Evolutionary conservation across 257 asterid species (phyloP).

Genomic region (Nemophila menziesii): DNA sequence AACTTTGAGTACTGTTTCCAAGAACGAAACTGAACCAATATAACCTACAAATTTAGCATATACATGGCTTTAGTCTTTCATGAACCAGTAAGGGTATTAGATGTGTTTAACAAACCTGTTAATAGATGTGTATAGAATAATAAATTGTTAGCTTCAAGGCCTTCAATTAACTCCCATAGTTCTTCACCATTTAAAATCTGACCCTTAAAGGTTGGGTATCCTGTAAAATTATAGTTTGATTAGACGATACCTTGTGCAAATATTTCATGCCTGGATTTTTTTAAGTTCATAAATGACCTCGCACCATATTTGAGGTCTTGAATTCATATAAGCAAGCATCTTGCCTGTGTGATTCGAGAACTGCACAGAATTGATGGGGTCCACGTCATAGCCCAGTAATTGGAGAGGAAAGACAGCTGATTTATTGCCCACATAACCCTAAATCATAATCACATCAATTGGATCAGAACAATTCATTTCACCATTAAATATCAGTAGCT

Average conservation of each 20-base stretch:
- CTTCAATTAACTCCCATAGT: constrained; percentile 84
- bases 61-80: no score
- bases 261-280: constrained; percentile 18
- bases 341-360: constrained; percentile 99
- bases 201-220: constrained; percentile 95
- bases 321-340: constrained; percentile 38
- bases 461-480: no score
- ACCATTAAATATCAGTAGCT: no score
- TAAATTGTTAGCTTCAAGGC: constrained; percentile 80
- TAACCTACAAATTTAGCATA: constrained; percentile 91
- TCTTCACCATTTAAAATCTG: constrained; percentile 93
- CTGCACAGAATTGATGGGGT: constrained; percentile 95
- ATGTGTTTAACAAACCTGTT: constrained; percentile 53
- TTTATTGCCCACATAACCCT: constrained; percentile 98
- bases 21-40: constrained; percentile 91
- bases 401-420: constrained; percentile 97
- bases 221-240: constrained; percentile 33
- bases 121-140: constrained; percentile 85
- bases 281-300: constrained; percentile 28
- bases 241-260: not conserved
- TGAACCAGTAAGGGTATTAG: not conserved
- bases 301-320: constrained; percentile 31
- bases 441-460: constrained; percentile 6
- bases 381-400: constrained; percentile 89
- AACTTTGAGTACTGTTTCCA: constrained; percentile 62